Evolutionary conservation across 1,284 basidiomycete genomes (phyloP).

Genomic region (Leccinum cinnamomeum): DNA sequence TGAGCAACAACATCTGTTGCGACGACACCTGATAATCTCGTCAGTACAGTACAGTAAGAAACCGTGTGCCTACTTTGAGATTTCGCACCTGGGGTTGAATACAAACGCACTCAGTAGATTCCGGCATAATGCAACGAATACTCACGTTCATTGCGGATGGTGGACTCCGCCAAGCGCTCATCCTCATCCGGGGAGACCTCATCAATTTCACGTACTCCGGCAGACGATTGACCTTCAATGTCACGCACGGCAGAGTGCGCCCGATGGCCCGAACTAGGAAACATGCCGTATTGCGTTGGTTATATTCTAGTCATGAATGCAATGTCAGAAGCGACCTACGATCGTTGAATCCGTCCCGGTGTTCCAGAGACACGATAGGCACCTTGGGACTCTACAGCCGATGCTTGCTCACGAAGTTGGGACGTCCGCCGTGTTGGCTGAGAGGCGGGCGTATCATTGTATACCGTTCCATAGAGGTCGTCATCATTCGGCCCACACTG

Average conservation of each 20-base stretch:
- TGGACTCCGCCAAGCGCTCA: neutral
- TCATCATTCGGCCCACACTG: neutral
- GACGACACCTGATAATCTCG: neutral
- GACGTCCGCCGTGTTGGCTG: too few relatives aligned
- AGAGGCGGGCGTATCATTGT: too few relatives aligned
- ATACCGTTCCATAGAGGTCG: too few relatives aligned
- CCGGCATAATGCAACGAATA: neutral
- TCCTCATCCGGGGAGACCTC: neutral
- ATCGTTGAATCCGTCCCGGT: too few relatives aligned
- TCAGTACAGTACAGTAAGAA: neutral
- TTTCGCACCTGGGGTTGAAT: neutral
- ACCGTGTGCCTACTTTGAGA: neutral
- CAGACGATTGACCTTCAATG: neutral
- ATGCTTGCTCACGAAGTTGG: too few relatives aligned
- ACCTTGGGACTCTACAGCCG: too few relatives aligned
- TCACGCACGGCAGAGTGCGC: neutral
- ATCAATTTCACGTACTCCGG: neutral
- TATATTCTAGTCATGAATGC: too few relatives aligned
- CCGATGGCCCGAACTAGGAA: neutral
- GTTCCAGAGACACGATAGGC: too few relatives aligned
- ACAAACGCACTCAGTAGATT: neutral
- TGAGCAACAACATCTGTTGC: neutral
- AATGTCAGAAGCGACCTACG: too few relatives aligned
- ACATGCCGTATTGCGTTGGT: too few relatives aligned
- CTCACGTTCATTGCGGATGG: neutral